phyloP scores from a whole-genome alignment of 495 filamentous ascomycete species.

The Hypoxylon cercidicola region DNA sequence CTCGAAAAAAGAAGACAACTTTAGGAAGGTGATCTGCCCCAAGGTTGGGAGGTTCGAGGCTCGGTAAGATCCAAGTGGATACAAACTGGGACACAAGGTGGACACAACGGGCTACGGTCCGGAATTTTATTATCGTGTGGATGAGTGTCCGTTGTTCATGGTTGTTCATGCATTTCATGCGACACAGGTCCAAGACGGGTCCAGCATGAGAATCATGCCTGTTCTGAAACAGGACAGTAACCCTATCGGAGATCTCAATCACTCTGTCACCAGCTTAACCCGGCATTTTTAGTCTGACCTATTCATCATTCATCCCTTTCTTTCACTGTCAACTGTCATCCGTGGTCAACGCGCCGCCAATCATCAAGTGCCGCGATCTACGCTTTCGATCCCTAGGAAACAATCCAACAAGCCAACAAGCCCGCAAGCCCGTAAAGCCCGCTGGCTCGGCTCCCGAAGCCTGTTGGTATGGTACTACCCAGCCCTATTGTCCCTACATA shows the following conservation, averaged over 20 bases:
- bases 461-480: conserved; percentile 36
- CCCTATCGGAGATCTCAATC: conserved; percentile 45
- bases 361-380: conserved; percentile 45
- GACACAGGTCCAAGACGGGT: conserved; percentile 18
- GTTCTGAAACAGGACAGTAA: conserved; percentile 42
- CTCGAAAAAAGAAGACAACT: conserved; percentile 16
- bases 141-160: conserved; percentile 14
- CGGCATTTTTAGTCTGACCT: conserved; percentile 30
- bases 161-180: conserved; percentile 30
- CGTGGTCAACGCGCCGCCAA: conserved; percentile 36
- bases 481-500: conserved; percentile 27
- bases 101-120: conserved; percentile 8
- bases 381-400: conserved; percentile 21
- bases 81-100: background rate
- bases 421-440: conserved; percentile 3
- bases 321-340: conserved; percentile 17
- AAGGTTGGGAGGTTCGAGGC: background rate
- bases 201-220: conserved; percentile 41
- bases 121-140: conserved; percentile 26
- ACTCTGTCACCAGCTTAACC: conserved; percentile 29
- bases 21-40: conserved; percentile 19
- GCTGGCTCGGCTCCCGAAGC: conserved; percentile 34
- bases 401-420: too few relatives aligned
- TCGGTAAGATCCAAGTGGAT: conserved; percentile 34
- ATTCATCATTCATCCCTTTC: conserved; percentile 41